These are phyloP conservation scores for Globisporangium mamillatum DNA, from an alignment of 352 stramenopile genomes.

Conservation along the genomic window DNA sequence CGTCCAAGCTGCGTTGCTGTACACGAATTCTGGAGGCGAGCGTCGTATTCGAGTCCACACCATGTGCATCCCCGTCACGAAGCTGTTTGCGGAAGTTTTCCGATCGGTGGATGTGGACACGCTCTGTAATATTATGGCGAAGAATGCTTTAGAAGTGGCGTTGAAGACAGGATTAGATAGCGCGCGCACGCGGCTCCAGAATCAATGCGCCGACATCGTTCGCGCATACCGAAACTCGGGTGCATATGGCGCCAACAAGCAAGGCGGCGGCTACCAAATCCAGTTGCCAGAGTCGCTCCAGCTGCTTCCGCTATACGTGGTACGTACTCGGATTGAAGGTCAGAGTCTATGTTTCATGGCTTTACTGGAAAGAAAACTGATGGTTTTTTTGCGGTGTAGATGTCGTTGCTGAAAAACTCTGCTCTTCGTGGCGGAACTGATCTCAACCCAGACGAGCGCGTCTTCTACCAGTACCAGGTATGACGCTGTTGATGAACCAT, in stretches of 20 bases:
- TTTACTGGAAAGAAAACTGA: background rate
- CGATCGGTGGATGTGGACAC: conserved; percentile 91
- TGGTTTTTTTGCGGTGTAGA: conserved; percentile 35
- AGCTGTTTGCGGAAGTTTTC: conserved; percentile 90
- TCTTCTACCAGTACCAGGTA: conserved; percentile 90
- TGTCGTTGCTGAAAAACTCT: conserved; percentile 98
- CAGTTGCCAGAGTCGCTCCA: conserved; percentile 90
- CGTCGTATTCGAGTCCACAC: conserved; percentile 98
- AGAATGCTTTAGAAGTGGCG: conserved; percentile 92
- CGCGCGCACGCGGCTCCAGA: conserved; percentile 90
- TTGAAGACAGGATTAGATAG: conserved; percentile 95
- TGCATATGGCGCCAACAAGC: conserved; percentile 60
- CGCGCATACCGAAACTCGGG: conserved; percentile 85
- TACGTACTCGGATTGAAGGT: conserved; percentile 30
- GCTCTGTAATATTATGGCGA: conserved; percentile 94
- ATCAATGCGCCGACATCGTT: conserved; percentile 92
- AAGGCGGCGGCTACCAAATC: conserved; percentile 71
- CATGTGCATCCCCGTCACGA: conserved; percentile 92
- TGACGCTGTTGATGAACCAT: conserved; percentile 5
- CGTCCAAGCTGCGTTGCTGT: conserved; percentile 96
- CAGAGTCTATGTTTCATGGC: conserved; percentile 8
- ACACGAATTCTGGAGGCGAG: conserved; percentile 96
- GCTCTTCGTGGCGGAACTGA: conserved; percentile 96
- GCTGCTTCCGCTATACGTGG: conserved; percentile 94
- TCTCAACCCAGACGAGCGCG: conserved; percentile 94